phyloP scores from a whole-genome alignment of 1,139 yeast genomes.

The Scheffersomyces cryptocercus region DNA sequence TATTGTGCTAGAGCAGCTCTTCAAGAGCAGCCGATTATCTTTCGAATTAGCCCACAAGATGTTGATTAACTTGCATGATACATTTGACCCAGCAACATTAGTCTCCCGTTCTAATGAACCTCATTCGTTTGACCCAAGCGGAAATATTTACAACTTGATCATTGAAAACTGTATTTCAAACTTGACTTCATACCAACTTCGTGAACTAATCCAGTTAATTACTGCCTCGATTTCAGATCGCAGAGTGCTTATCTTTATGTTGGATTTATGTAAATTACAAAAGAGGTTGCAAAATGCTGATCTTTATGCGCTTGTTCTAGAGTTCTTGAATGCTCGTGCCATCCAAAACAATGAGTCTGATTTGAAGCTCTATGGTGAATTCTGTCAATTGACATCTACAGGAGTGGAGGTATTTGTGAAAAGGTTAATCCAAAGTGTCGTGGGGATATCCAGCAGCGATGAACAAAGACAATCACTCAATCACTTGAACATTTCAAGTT shows the following conservation, averaged over 20 bases:
- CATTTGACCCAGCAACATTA: slow-evolving; percentile 26
- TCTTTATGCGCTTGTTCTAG: slow-evolving; percentile 16
- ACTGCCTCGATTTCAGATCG: slow-evolving; percentile 24
- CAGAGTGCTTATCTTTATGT: slow-evolving; percentile 20
- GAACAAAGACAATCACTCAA: slow-evolving; percentile 25
- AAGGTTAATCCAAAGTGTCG: slow-evolving; percentile 35
- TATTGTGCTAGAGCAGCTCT: slow-evolving; percentile 21
- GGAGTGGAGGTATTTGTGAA: slow-evolving; percentile 33
- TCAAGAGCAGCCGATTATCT: slow-evolving; percentile 16
- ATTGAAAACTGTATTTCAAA: slow-evolving; percentile 11
- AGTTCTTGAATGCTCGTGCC: slow-evolving; percentile 18
- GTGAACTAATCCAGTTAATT: slow-evolving; percentile 23
- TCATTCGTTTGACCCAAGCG: slow-evolving; percentile 1
- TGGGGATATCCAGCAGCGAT: slow-evolving; percentile 24
- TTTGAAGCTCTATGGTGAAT: slow-evolving; percentile 22
- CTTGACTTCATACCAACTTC: slow-evolving; percentile 17
- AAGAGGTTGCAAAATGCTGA: slow-evolving; percentile 8
- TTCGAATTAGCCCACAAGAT: slow-evolving; percentile 21
- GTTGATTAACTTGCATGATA: slow-evolving; percentile 27
- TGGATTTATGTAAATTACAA: slow-evolving; percentile 16
- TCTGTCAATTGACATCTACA: slow-evolving; percentile 22
- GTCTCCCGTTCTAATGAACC: slow-evolving; percentile 2
- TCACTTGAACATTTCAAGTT: slow-evolving; percentile 22
- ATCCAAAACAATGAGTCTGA: slow-evolving; percentile 20
- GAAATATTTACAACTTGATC: slow-evolving; percentile 12